Conservation (phyloP, 1,284 basidiomycete genomes). For the Puccinia polysora region DNA sequence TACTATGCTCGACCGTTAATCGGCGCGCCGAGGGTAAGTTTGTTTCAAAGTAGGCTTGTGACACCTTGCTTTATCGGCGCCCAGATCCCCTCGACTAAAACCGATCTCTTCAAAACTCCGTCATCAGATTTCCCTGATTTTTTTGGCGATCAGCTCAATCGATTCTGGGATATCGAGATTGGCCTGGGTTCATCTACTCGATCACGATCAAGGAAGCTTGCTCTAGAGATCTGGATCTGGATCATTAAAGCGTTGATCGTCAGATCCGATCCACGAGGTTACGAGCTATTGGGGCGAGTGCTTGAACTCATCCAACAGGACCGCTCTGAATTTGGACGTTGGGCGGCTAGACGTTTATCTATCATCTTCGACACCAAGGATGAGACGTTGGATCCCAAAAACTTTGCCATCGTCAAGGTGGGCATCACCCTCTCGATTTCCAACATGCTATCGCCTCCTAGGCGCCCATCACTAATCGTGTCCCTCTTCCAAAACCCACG, state of each 20-base stretch:
- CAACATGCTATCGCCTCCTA: not conserved
- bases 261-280: conserved; percentile 63
- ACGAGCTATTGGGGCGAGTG: conserved; percentile 62
- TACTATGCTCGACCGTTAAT: conserved; percentile 40
- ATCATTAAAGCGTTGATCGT: conserved; percentile 73
- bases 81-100: not conserved
- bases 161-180: conserved; percentile 54
- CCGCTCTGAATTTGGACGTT: conserved; percentile 58
- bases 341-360: conserved; percentile 70
- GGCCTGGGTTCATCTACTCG: conserved; percentile 52
- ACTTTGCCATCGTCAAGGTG: conserved; percentile 72
- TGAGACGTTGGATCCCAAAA: conserved; percentile 66
- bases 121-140: conserved; percentile 55
- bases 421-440: conserved; percentile 41
- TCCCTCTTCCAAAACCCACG: too few relatives aligned
- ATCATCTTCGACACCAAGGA: conserved; percentile 61
- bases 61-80: too few relatives aligned
- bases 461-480: not conserved
- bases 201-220: conserved; percentile 52
- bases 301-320: conserved; percentile 59
- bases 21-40: conserved; percentile 20
- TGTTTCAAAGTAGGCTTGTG: not conserved
- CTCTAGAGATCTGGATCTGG: conserved; percentile 67
- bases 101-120: conserved; percentile 54
- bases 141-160: conserved; percentile 43